phyloP scores from a whole-genome alignment of 805 yeast species.

The Candida glaebosa region DNA sequence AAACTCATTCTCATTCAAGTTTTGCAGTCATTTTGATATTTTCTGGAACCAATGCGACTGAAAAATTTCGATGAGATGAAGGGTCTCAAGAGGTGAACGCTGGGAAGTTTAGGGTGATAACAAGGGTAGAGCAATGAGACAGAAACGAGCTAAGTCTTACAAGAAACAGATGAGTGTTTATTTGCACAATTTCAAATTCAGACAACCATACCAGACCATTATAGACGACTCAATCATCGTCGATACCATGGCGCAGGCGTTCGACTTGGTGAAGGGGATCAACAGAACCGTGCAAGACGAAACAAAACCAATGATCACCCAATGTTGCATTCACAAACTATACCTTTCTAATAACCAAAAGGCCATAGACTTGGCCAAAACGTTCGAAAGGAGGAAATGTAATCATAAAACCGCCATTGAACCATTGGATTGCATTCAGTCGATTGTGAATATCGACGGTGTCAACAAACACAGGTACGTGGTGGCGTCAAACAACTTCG shows the following conservation, averaged over 20 bases:
- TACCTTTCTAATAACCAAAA: conserved; percentile 68
- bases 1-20: no score
- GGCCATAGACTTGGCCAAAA: conserved; percentile 79
- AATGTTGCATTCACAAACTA: conserved; percentile 87
- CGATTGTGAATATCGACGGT: conserved; percentile 67
- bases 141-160: conserved; percentile 91
- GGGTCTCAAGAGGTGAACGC: no score
- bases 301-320: conserved; percentile 87
- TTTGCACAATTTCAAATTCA: conserved; percentile 81
- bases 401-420: conserved; percentile 67
- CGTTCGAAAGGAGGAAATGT: conserved; percentile 89
- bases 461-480: conserved; percentile 87
- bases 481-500: conserved; percentile 78
- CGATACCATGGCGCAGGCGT: conserved; percentile 62
- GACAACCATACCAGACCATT: conserved; percentile 89
- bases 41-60: no score
- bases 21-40: no score
- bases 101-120: no score
- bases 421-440: conserved; percentile 72
- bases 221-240: conserved; percentile 78
- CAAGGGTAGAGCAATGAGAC: no score
- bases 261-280: conserved; percentile 78
- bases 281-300: conserved; percentile 80
- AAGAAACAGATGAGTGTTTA: conserved; percentile 89
- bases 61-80: no score